Conservation (phyloP, 2,329 filamentous ascomycete species). For the Calonectria pseudoreteaudii region DNA sequence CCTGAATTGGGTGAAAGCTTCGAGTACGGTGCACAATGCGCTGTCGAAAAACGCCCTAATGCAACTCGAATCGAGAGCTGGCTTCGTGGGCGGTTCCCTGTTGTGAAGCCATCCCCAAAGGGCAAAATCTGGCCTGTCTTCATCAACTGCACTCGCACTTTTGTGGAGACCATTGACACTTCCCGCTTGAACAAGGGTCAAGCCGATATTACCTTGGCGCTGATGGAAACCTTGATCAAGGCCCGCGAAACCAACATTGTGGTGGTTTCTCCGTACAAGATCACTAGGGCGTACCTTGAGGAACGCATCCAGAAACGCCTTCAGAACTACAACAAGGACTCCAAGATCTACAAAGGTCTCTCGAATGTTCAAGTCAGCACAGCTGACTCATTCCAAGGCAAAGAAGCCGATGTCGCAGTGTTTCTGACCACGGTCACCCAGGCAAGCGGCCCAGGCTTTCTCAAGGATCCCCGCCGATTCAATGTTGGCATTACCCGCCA, state of each 20-base stretch:
- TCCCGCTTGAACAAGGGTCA: background rate
- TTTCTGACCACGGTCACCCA: slow-evolving; percentile 14
- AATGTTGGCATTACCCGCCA: slow-evolving; percentile 15
- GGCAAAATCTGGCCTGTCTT: background rate
- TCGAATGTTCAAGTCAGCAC: background rate
- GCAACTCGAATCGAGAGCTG: background rate
- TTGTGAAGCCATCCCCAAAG: background rate
- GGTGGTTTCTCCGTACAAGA: background rate
- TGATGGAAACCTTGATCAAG: slow-evolving; percentile 4
- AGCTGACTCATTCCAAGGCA: slow-evolving; percentile 21
- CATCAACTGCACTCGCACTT: background rate
- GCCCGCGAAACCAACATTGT: background rate
- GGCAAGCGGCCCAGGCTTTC: slow-evolving; percentile 12
- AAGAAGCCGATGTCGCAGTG: slow-evolving; percentile 6
- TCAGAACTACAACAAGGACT: background rate
- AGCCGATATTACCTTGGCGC: background rate
- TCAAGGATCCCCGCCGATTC: slow-evolving; percentile 14
- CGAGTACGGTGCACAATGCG: background rate
- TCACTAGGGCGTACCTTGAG: slow-evolving; percentile 4
- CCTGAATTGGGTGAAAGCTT: background rate
- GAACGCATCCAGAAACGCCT: background rate
- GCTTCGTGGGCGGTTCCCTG: background rate
- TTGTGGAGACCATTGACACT: background rate
- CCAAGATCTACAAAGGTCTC: background rate
- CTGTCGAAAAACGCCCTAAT: background rate